Evolutionary conservation across 805 yeast species (phyloP), one percentile per base, ranked within the genome.

Genomic region (Candida bentonensis): DNA sequence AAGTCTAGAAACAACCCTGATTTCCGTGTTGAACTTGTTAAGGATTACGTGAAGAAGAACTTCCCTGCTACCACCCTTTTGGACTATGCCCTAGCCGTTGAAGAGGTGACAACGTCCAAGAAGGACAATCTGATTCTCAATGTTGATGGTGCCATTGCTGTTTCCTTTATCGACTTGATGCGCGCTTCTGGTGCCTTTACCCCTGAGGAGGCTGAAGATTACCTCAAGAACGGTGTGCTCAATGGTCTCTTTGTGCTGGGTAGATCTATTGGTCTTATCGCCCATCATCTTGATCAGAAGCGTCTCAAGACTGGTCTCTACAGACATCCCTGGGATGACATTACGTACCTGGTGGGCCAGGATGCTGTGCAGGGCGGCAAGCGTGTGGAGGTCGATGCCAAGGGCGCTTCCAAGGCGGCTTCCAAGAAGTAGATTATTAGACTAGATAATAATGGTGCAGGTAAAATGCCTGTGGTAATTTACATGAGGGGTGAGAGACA

Each of bases 251-350:
- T 67, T 48, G 72, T 68, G 15, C 59, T 67, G 11, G 72, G 72
- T 45, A 62, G 72, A 44, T 65, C 71, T 27, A 67, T 67, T 44
- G 72, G 72, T 56, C 53, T 67, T 47, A 67, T 67, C 56, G 72
- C 69, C 43, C 72, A 67, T 52, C 68, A 67, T 47, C 60, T 67
- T 39, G 72, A 67, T 49, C 72, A 67, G 59, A 67, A 67, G 68
- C 59, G 72, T 42, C 60, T 67, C 53, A 62, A 65, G 57, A 66
- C 71, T 40, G 71, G 71, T 23, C 57, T 67, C 23, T 67, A 67
- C 62, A 59, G 72, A 43, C 72, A 67, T 51, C 72, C 72, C 15
- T 68, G 72, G 72, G 72, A 67, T 48, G 72, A 67, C 48, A 67
- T 67, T 52, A 67, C 71, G 45, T 67, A 67, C 52, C 52, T 64